Evolutionary conservation across 306 rosid species (phyloP).

Genomic region (Purshia tridentata): DNA sequence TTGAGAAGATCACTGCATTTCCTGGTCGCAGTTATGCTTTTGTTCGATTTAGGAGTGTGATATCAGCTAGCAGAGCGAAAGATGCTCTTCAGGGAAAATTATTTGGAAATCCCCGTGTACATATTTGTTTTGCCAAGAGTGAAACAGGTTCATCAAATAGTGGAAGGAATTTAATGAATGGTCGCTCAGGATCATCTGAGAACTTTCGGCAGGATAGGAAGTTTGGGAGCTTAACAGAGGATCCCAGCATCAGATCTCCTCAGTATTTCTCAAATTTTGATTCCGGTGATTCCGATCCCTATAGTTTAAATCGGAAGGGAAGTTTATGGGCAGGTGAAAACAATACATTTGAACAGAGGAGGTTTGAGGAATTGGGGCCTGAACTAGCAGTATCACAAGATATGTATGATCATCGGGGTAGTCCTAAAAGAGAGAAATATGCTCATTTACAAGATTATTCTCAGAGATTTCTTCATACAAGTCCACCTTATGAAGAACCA

Average conservation of each 20-base stretch:
- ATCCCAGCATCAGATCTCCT: conserved; percentile 51
- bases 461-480: conserved; percentile 49
- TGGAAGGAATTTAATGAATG: conserved; percentile 62
- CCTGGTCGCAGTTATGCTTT: conserved; percentile 97
- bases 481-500: conserved; percentile 55
- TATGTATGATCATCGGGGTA: conserved; percentile 45
- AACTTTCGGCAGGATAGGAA: conserved; percentile 42
- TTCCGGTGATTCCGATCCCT: conserved; percentile 54
- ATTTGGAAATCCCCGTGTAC: conserved; percentile 93
- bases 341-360: conserved; percentile 52
- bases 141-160: conserved; percentile 68
- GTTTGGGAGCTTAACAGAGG: conserved; percentile 45
- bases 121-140: conserved; percentile 92
- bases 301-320: conserved; percentile 45
- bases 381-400: conserved; percentile 51
- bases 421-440: conserved; percentile 65
- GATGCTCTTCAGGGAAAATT: conserved; percentile 81
- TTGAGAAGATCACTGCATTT: conserved; percentile 84
- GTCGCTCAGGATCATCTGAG: conserved; percentile 56
- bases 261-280: conserved; percentile 45
- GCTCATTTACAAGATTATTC: conserved; percentile 45
- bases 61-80: conserved; percentile 74
- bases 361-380: conserved; percentile 54
- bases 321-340: conserved; percentile 51
- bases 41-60: conserved; percentile 65